Percentiles rank a stretch among this genome's conserved stretches.
phyloP scores from a whole-genome alignment of 2,329 filamentous ascomycete genomes.

The Arthrobotrys pseudoclavata region DNA sequence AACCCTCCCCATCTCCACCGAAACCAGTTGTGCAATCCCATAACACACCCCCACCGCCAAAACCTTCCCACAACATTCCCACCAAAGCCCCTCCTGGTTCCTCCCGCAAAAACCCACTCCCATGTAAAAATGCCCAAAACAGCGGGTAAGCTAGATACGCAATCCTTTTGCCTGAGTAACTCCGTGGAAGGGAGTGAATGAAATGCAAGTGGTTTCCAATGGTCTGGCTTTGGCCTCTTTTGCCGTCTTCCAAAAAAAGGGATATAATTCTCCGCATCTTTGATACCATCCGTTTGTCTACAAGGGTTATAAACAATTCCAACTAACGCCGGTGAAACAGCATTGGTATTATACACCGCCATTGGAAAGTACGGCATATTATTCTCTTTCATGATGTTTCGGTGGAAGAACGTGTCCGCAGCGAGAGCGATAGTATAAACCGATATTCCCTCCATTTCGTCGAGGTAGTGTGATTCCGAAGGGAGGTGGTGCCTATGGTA shows the following conservation, averaged over 20 bases:
- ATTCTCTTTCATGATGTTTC: neutral
- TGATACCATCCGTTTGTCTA: neutral
- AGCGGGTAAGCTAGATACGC: constrained; percentile 31
- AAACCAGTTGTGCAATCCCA: constrained; percentile 16
- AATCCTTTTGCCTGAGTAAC: neutral
- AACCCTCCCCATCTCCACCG: constrained; percentile 25
- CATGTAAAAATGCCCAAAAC: constrained; percentile 34
- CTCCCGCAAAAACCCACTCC: constrained; percentile 48
- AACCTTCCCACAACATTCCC: neutral
- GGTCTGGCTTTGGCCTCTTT: neutral
- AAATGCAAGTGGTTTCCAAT: constrained; percentile 53
- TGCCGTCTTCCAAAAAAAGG: neutral
- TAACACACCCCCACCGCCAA: constrained; percentile 17
- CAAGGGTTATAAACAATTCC: neutral
- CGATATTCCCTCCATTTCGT: neutral
- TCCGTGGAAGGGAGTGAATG: constrained; percentile 1
- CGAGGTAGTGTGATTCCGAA: neutral
- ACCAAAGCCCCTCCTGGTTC: neutral
- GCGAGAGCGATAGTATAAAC: constrained; percentile 18
- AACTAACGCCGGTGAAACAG: neutral
- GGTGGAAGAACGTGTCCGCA: neutral
- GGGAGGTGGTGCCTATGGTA: constrained; percentile 3
- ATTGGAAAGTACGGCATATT: constrained; percentile 33
- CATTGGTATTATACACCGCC: constrained; percentile 39
- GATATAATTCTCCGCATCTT: neutral